Percentiles rank a stretch among this genome's conserved stretches.
phyloP scores from a whole-genome alignment of 345 rosid genomes.

The Turritis glabra region DNA sequence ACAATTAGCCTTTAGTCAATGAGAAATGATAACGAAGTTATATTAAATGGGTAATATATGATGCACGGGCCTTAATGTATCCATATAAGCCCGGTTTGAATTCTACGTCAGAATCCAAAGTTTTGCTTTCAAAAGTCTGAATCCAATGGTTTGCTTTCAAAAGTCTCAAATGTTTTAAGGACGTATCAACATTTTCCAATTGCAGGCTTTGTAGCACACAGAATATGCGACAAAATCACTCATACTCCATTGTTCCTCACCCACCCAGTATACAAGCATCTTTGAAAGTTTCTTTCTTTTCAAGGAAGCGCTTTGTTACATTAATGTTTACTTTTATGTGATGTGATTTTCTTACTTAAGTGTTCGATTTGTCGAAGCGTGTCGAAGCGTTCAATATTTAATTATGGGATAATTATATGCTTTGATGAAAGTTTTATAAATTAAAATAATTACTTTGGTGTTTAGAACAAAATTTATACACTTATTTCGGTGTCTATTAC shows the following conservation, averaged over 20 bases:
- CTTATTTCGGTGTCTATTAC: neutral
- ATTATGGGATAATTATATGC: too few species aligned
- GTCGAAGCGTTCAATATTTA: neutral
- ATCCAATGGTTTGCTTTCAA: neutral
- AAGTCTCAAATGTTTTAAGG: neutral
- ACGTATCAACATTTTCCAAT: neutral
- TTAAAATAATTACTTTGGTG: too few species aligned
- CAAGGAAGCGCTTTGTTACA: neutral
- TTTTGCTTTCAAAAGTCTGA: neutral
- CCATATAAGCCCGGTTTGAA: neutral
- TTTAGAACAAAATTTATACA: too few species aligned
- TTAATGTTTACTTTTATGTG: neutral
- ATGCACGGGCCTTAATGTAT: neutral
- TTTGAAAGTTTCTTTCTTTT: neutral
- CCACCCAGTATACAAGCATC: too few species aligned
- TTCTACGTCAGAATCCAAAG: neutral
- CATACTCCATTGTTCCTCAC: too few species aligned
- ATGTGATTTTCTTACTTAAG: neutral
- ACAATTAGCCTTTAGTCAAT: neutral
- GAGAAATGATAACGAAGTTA: neutral
- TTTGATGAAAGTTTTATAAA: too few species aligned
- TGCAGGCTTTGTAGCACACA: neutral
- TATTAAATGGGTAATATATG: slow-evolving; percentile 2
- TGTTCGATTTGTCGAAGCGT: slow-evolving; percentile 9
- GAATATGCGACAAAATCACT: neutral